Conservation (phyloP, 768 basidiomycete species). For the Porpolomopsis calyptriformis region DNA sequence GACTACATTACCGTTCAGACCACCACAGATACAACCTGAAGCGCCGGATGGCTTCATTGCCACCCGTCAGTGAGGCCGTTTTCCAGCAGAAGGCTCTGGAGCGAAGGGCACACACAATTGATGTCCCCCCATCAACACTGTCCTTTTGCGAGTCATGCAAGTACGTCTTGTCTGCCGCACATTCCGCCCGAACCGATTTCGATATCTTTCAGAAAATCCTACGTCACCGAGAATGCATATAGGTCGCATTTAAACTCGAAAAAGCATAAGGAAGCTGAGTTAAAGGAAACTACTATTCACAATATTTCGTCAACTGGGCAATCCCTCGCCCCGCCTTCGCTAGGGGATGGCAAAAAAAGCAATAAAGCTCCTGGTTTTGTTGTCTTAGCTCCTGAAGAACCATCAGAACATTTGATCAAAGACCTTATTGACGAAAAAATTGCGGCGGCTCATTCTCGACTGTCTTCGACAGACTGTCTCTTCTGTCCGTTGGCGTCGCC, state of each 20-base stretch:
- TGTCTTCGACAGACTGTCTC: slow-evolving; percentile 64
- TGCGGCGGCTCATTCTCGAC: slow-evolving; percentile 53
- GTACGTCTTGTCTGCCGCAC: slow-evolving; percentile 36
- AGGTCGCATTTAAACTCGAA: slow-evolving; percentile 80
- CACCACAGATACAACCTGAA: slow-evolving; percentile 98
- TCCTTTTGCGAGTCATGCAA: slow-evolving; percentile 72
- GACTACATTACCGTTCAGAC: slow-evolving; percentile 85
- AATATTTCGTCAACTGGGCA: not conserved
- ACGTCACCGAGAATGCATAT: slow-evolving; percentile 84
- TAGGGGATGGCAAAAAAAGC: slow-evolving; percentile 3
- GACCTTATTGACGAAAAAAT: slow-evolving; percentile 65
- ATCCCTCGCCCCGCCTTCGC: not conserved
- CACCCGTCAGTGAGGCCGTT: slow-evolving; percentile 63
- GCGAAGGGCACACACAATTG: slow-evolving; percentile 62
- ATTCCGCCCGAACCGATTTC: not conserved
- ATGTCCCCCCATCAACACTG: slow-evolving; percentile 48
- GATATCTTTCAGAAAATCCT: slow-evolving; percentile 58
- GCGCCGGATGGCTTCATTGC: slow-evolving; percentile 81
- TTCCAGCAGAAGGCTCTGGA: slow-evolving; percentile 90
- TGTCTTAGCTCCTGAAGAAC: slow-evolving; percentile 15
- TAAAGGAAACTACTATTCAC: slow-evolving; percentile 30
- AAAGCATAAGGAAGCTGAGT: slow-evolving; percentile 75
- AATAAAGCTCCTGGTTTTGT: slow-evolving; percentile 6
- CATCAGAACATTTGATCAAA: slow-evolving; percentile 36
- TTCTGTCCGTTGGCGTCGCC: slow-evolving; percentile 59